Conservation (phyloP, 768 basidiomycete genomes). For the Cystofilobasidium capitatum region DNA sequence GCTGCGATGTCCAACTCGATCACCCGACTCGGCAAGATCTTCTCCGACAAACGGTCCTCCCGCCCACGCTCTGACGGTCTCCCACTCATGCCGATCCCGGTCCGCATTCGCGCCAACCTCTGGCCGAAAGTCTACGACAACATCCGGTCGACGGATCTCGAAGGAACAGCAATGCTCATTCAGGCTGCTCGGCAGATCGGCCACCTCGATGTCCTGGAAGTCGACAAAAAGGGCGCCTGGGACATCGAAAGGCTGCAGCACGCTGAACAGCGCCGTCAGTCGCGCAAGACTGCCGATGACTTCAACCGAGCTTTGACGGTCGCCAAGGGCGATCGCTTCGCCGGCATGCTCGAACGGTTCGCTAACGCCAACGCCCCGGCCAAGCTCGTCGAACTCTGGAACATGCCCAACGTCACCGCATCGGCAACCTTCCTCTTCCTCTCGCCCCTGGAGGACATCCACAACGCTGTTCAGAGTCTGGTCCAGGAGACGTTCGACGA, state of each 20-base stretch:
- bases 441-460: conserved; percentile 68
- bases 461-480: conserved; percentile 65
- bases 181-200: conserved; percentile 52
- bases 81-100: conserved; percentile 1
- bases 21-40: conserved; percentile 13
- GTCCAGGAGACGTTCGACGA: conserved; percentile 75
- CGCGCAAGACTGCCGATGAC: conserved; percentile 18
- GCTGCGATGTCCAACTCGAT: conserved; percentile 7
- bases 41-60: conserved; percentile 28
- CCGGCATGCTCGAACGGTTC: conserved; percentile 54
- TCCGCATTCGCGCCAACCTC: conserved; percentile 48
- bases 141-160: conserved; percentile 51
- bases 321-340: conserved; percentile 54
- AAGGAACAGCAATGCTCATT: conserved; percentile 54
- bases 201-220: conserved; percentile 55
- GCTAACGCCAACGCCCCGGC: conserved; percentile 53
- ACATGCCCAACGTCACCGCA: conserved; percentile 50
- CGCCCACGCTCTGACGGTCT: neutral
- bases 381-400: conserved; percentile 50
- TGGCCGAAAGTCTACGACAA: conserved; percentile 62
- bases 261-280: conserved; percentile 1
- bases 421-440: conserved; percentile 61
- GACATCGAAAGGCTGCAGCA: conserved; percentile 45
- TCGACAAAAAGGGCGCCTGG: conserved; percentile 33
- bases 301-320: conserved; percentile 55